Evolutionary conservation across 1,139 yeast species (phyloP).

Genomic region (Geotrichum aggregatum): DNA sequence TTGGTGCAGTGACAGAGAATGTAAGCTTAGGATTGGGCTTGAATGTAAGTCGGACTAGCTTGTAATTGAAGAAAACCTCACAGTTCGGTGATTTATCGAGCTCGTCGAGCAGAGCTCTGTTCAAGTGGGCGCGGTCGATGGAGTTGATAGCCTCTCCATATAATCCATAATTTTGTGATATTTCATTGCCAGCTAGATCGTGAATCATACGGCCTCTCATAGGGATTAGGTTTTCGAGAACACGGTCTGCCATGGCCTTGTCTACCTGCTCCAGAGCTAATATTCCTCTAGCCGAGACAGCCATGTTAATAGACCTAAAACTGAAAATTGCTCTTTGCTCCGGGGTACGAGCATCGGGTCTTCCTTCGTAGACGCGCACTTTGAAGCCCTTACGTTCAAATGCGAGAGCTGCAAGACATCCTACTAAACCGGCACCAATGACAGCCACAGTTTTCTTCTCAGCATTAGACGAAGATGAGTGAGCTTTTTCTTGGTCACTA

Average conservation of each 20-base stretch:
- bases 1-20: conserved; percentile 18
- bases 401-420: conserved; percentile 80
- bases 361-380: conserved; percentile 66
- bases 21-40: conserved; percentile 16
- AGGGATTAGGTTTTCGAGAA: conserved; percentile 64
- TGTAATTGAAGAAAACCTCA: conserved; percentile 53
- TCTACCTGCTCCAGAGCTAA: conserved; percentile 63
- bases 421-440: conserved; percentile 77
- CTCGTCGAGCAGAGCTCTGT: conserved; percentile 61
- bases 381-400: conserved; percentile 66
- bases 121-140: conserved; percentile 70
- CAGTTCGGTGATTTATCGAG: conserved; percentile 47
- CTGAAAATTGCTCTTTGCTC: conserved; percentile 30
- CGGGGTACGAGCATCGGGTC: conserved; percentile 40
- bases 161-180: conserved; percentile 73
- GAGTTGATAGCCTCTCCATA: conserved; percentile 83
- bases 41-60: conserved; percentile 41
- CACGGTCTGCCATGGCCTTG: conserved; percentile 50
- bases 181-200: conserved; percentile 57
- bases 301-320: conserved; percentile 68
- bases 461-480: neutral
- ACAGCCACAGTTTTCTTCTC: conserved; percentile 31
- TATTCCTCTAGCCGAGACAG: conserved; percentile 81
- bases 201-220: conserved; percentile 92
- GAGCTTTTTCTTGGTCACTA: neutral